These are phyloP conservation scores for Alternaria dauci DNA, from an alignment of 2,329 filamentous ascomycete genomes.

Conservation along the genomic window DNA sequence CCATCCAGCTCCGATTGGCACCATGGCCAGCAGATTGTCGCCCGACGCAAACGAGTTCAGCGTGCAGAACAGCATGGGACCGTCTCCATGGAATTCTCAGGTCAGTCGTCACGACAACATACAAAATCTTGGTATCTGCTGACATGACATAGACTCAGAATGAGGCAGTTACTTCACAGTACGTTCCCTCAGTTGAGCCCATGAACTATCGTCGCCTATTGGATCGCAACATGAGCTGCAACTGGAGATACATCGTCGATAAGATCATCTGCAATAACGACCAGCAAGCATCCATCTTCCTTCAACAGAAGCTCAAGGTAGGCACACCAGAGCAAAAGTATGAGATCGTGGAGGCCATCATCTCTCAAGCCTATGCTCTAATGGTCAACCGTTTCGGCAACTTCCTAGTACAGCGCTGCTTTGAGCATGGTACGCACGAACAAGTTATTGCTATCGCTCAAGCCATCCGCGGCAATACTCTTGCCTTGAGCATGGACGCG, in stretches of 20 bases:
- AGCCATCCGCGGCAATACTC: constrained; percentile 90
- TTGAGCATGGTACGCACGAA: constrained; percentile 94
- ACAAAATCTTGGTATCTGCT: constrained; percentile 1
- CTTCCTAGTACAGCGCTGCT: constrained; percentile 97
- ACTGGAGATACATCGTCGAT: constrained; percentile 99
- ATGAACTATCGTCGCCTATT: constrained; percentile 95
- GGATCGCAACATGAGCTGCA: constrained; percentile 94
- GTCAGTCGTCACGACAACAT: constrained; percentile 22
- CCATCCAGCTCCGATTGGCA: constrained; percentile 50
- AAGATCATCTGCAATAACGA: constrained; percentile 99
- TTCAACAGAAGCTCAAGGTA: constrained; percentile 98
- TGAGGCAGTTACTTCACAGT: constrained; percentile 62
- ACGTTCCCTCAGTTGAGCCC: constrained; percentile 86
- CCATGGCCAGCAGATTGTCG: constrained; percentile 52
- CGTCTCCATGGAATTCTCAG: constrained; percentile 53
- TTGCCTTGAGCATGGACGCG: constrained; percentile 96
- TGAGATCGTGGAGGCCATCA: constrained; percentile 95
- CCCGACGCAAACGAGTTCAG: constrained; percentile 59
- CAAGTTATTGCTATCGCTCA: constrained; percentile 94
- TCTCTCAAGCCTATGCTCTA: constrained; percentile 89
- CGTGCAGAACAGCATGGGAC: constrained; percentile 37
- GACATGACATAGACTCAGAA: constrained; percentile 31
- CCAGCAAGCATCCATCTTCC: constrained; percentile 97
- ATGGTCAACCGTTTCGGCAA: constrained; percentile 99
- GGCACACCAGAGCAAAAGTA: constrained; percentile 95